phyloP scores from a whole-genome alignment of 2,329 filamentous ascomycete genomes.

The Cladosporium colombiae region DNA sequence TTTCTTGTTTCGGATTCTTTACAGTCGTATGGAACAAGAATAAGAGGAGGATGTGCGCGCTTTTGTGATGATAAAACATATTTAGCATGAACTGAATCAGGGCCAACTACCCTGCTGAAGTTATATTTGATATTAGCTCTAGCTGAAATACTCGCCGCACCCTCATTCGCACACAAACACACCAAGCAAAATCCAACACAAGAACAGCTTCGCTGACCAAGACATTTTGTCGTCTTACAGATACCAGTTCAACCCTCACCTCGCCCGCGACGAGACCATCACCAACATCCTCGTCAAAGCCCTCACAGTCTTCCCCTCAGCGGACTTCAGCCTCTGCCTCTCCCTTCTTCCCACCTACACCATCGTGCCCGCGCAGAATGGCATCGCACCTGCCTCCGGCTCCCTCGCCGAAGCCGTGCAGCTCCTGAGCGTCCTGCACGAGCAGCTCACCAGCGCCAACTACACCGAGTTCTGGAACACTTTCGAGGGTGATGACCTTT shows the following conservation, averaged over 20 bases:
- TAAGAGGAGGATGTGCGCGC: conserved; percentile 71
- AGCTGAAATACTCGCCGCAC: conserved; percentile 59
- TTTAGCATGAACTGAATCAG: conserved; percentile 96
- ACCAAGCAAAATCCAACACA: conserved; percentile 20
- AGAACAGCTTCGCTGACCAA: conserved; percentile 13
- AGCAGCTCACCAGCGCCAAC: conserved; percentile 83
- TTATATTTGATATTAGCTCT: conserved; percentile 66
- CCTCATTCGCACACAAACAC: neutral
- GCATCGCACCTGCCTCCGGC: conserved; percentile 55
- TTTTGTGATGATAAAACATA: conserved; percentile 73
- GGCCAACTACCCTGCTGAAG: conserved; percentile 63
- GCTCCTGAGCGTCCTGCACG: conserved; percentile 82
- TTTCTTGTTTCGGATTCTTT: no score
- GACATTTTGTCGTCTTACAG: conserved; percentile 49
- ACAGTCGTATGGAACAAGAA: conserved; percentile 55
- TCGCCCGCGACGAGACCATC: conserved; percentile 92
- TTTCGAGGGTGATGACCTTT: conserved; percentile 89
- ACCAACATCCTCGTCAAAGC: conserved; percentile 99
- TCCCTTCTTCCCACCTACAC: conserved; percentile 88
- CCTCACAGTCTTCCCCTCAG: conserved; percentile 92
- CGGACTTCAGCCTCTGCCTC: conserved; percentile 91
- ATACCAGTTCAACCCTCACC: conserved; percentile 99
- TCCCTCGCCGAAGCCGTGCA: conserved; percentile 83
- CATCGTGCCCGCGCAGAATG: conserved; percentile 59
- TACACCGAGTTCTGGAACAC: conserved; percentile 93